phyloP scores from a whole-genome alignment of 2,329 filamentous ascomycete species.

The Colletotrichum sp. region DNA sequence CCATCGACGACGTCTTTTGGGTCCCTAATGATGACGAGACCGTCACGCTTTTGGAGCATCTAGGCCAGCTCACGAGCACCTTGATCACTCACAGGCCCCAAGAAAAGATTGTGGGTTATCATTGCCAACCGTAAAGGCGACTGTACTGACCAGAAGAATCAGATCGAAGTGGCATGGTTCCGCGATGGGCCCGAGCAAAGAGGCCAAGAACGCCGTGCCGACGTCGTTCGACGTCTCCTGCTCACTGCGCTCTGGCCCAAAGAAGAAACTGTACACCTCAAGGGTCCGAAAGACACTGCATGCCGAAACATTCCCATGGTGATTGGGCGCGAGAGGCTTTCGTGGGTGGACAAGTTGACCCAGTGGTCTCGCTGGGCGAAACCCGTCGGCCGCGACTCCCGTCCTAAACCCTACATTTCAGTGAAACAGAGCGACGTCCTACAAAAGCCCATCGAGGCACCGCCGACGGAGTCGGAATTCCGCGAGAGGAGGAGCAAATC shows the following conservation, averaged over 20 bases:
- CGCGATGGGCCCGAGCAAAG: not conserved
- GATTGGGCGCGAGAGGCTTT: constrained; percentile 1
- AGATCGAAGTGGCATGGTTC: constrained; percentile 24
- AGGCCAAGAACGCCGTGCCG: constrained; percentile 19
- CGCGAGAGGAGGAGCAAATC: not conserved
- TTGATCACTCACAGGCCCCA: not conserved
- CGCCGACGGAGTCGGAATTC: not conserved
- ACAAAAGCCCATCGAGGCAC: not conserved
- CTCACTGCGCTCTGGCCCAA: not conserved
- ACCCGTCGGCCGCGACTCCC: constrained; percentile 12
- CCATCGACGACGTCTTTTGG: constrained; percentile 27
- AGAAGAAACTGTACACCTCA: not conserved
- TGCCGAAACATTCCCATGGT: not conserved
- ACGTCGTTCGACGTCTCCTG: constrained; percentile 17
- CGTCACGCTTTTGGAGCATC: constrained; percentile 34
- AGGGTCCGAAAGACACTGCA: not conserved
- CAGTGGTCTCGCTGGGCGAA: constrained; percentile 20
- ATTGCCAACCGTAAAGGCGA: not conserved
- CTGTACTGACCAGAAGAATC: not conserved
- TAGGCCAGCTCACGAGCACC: constrained; percentile 42
- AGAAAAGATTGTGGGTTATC: not conserved
- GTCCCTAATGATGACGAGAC: constrained; percentile 27
- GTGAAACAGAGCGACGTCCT: not conserved
- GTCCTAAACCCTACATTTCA: not conserved
- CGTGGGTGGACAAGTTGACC: constrained; percentile 15